phyloP scores from a whole-genome alignment of 805 yeast genomes.

The Starmerella vitae region DNA sequence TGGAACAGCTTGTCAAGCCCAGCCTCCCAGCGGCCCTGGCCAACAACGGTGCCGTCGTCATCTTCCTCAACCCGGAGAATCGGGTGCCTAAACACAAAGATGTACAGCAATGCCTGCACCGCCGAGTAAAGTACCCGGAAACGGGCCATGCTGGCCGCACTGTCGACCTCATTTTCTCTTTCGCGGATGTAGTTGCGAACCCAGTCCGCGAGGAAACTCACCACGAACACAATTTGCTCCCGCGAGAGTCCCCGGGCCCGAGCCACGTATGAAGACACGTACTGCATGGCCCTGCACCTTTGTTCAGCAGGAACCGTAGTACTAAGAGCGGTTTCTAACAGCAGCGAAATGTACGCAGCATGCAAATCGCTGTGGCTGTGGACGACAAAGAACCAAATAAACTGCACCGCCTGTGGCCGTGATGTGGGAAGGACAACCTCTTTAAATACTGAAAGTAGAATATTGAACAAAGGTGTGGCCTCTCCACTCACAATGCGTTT shows the following conservation, averaged over 20 bases:
- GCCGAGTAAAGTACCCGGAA: conserved; percentile 82
- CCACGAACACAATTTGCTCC: conserved; percentile 64
- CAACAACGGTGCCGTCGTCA: conserved; percentile 16
- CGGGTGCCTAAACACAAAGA: conserved; percentile 76
- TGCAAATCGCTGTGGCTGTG: conserved; percentile 71
- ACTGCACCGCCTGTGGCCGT: conserved; percentile 78
- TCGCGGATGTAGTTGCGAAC: conserved; percentile 65
- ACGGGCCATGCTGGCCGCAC: conserved; percentile 70
- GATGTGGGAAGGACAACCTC: conserved; percentile 83
- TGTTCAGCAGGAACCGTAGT: conserved; percentile 55
- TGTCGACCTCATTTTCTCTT: conserved; percentile 69
- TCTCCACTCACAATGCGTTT: conserved; percentile 45
- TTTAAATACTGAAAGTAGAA: conserved; percentile 62
- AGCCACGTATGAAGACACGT: conserved; percentile 78
- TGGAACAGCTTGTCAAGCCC: conserved; percentile 76
- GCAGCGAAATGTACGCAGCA: conserved; percentile 68
- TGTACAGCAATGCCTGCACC: conserved; percentile 78
- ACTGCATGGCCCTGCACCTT: conserved; percentile 81
- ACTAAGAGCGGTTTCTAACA: conserved; percentile 72
- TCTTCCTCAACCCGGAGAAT: conserved; percentile 33
- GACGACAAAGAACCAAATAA: conserved; percentile 62
- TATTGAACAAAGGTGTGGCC: conserved; percentile 56
- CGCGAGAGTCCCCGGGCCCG: conserved; percentile 62
- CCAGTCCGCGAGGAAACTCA: conserved; percentile 77
- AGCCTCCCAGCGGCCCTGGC: conserved; percentile 21